Conservation (phyloP, 140 eudicot species). For the Bidens hawaiensis region DNA sequence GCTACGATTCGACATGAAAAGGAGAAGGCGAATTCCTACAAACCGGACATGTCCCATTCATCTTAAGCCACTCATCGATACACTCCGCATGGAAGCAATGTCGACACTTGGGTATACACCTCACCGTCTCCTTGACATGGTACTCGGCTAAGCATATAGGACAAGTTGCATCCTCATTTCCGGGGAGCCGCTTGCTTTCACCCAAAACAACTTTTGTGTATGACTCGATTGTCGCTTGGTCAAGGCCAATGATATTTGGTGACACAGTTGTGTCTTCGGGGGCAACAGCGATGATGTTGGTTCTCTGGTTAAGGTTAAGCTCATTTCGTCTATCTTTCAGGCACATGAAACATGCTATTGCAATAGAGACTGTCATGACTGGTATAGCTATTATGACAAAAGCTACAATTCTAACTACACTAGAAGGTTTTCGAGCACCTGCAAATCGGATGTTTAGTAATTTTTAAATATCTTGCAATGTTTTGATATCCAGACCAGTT, state of each 20-base stretch:
- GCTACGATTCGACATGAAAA: slow-evolving; percentile 17
- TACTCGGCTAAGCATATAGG: slow-evolving; percentile 81
- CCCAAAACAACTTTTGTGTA: slow-evolving; percentile 61
- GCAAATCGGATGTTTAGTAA: neutral
- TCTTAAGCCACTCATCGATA: slow-evolving; percentile 75
- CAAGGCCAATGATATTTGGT: slow-evolving; percentile 39
- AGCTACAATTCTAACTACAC: slow-evolving; percentile 48
- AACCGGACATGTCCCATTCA: slow-evolving; percentile 71
- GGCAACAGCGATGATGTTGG: slow-evolving; percentile 14
- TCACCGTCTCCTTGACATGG: slow-evolving; percentile 50
- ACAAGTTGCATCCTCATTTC: slow-evolving; percentile 53
- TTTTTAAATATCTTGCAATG: neutral
- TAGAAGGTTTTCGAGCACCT: slow-evolving; percentile 24
- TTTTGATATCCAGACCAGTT: no score
- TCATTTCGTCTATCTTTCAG: slow-evolving; percentile 21
- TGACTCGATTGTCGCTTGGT: slow-evolving; percentile 62
- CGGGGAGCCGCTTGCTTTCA: slow-evolving; percentile 72
- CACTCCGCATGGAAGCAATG: slow-evolving; percentile 86
- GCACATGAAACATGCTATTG: slow-evolving; percentile 29
- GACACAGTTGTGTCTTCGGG: slow-evolving; percentile 14
- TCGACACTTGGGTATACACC: slow-evolving; percentile 72
- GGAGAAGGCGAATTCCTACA: slow-evolving; percentile 65
- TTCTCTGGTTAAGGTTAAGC: neutral
- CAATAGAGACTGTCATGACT: slow-evolving; percentile 33
- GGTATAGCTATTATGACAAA: slow-evolving; percentile 58